phyloP scores from a whole-genome alignment of 2,329 filamentous ascomycete species.

The Pseudogymnoascus verrucosus region DNA sequence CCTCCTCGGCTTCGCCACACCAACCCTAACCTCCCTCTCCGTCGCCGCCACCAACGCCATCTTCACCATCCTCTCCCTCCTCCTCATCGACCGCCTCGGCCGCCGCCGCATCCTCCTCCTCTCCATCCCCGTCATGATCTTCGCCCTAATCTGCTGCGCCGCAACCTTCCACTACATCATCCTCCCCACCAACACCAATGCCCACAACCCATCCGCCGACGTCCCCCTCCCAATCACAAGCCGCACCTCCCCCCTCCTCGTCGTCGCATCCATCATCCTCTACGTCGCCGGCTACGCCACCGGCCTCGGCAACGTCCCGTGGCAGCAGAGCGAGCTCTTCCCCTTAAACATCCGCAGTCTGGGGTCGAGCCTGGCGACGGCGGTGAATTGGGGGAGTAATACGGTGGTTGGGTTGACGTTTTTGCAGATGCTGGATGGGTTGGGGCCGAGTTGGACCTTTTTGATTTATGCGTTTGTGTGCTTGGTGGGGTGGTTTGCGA shows the following conservation, averaged over 20 bases:
- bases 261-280: constrained; percentile 68
- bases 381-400: constrained; percentile 83
- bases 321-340: constrained; percentile 94
- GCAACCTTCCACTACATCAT: constrained; percentile 61
- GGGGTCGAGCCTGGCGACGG: constrained; percentile 66
- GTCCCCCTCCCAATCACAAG: constrained; percentile 18
- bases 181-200: constrained; percentile 21
- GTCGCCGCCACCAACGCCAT: constrained; percentile 78
- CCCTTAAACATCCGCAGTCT: constrained; percentile 65
- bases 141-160: constrained; percentile 63
- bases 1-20: constrained; percentile 67
- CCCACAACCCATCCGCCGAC: constrained; percentile 21
- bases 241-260: constrained; percentile 40
- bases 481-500: constrained; percentile 53
- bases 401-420: constrained; percentile 82
- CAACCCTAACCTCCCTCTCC: constrained; percentile 70
- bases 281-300: constrained; percentile 83
- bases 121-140: constrained; percentile 76
- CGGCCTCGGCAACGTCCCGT: constrained; percentile 85
- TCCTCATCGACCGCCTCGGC: constrained; percentile 71
- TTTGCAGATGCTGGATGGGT: constrained; percentile 70
- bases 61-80: constrained; percentile 67
- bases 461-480: constrained; percentile 70
- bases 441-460: constrained; percentile 73
- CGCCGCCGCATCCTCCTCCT: constrained; percentile 71